phyloP scores from a whole-genome alignment of 2,329 filamentous ascomycete species.

The Phyllosticta citrichinensis region DNA sequence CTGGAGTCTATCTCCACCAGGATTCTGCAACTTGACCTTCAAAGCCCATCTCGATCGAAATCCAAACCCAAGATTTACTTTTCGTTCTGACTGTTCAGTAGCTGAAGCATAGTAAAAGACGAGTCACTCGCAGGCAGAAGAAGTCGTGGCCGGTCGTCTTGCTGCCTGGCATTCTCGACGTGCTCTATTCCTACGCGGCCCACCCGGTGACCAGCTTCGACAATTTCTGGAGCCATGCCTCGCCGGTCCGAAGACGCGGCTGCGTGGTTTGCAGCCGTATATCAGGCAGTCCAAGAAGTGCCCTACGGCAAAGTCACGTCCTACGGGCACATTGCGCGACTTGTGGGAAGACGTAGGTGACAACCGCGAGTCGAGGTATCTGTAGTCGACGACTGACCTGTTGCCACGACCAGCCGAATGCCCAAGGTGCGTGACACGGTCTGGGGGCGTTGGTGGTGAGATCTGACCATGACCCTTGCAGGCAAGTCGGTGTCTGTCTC shows the following conservation, averaged over 20 bases:
- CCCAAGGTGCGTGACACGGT: conserved; percentile 26
- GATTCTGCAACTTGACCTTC: not conserved
- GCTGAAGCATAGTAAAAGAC: not conserved
- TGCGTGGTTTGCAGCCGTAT: conserved; percentile 68
- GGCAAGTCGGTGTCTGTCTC: conserved; percentile 83
- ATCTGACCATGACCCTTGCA: conserved; percentile 18
- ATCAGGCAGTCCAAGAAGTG: conserved; percentile 75
- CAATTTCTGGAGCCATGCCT: conserved; percentile 41
- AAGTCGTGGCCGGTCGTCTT: not conserved
- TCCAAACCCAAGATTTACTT: not conserved
- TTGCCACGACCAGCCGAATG: conserved; percentile 31
- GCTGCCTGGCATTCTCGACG: not conserved
- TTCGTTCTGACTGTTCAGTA: not conserved
- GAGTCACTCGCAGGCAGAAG: not conserved
- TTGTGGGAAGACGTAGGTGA: conserved; percentile 61
- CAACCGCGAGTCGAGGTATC: not conserved
- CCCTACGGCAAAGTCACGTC: conserved; percentile 74
- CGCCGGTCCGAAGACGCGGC: conserved; percentile 60
- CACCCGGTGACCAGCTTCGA: not conserved
- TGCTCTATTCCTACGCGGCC: not conserved
- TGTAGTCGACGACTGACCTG: conserved; percentile 12
- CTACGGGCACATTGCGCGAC: conserved; percentile 69
- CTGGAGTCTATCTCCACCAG: not conserved
- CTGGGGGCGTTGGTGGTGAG: not conserved
- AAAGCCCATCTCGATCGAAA: not conserved